Base-by-base conservation (phyloP, 306 rosid genomes). In the Castanopsis chinensis region DNA sequence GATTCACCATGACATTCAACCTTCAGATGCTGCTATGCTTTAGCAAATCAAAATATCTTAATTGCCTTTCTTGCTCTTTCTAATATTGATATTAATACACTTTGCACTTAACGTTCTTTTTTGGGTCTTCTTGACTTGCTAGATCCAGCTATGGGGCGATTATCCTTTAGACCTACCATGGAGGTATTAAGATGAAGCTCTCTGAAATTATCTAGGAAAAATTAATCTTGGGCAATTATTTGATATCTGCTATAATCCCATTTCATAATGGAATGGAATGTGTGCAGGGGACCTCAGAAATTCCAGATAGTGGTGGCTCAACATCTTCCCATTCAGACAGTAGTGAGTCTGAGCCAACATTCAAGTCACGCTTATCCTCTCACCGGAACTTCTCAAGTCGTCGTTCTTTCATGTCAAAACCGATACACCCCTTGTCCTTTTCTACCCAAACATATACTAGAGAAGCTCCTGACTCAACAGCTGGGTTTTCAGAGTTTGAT, bases 391-490 rank as follows among this genome's bases (percentile, higher is more conserved):
- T 86, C 78, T 76, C 92, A 35, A 81, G 76, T 77, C 85, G 72
- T 61, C 83, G 83, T 57, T 89, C 96, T 30, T 91, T 95, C 93
- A 91, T 93, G 87, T 89, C 98, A 55, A 93, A 95, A 83, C 94
- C 96, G 27, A 85, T 95, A 75, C 90, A 95, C 78, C 98, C 97
- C 61, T 37, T 93, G 75, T 86, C 91, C 76, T 84, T 90, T 81
- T 76, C 88, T 71, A 69, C 88, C 75, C 88, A 65, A 32, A 76
- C 87, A 75, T 43, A 83, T 57, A 52, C 91, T 18, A 87, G 90
- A 78, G 93, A 87, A 75, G 79, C 88, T 74, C 84, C 85, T 79
- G 91, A 87, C 59, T 71, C 86, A 17, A 56, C 87, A 52, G 82
- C 86, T 64, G 91, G 81, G 70, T 86, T 83, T 58, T 56, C 87